Percentiles rank a stretch among this genome's conserved stretches.
Conservation (phyloP, 495 filamentous ascomycete species). For the Xylaria acuta region DNA sequence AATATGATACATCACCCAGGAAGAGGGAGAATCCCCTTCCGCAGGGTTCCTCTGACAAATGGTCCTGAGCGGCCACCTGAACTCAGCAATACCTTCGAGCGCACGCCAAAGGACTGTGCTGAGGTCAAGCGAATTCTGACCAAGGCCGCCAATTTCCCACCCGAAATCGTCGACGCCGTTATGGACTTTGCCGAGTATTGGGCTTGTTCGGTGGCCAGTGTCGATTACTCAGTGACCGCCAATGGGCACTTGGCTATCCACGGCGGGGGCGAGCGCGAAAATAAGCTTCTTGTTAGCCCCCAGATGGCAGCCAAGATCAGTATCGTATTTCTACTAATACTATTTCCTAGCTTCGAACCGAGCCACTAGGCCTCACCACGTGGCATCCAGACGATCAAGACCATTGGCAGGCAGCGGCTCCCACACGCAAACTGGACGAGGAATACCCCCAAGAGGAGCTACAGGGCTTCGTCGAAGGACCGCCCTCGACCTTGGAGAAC, state of each 20-base stretch:
- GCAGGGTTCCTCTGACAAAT: constrained; percentile 22
- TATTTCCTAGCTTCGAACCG: constrained; percentile 46
- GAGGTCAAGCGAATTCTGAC: constrained; percentile 52
- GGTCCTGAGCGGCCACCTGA: constrained; percentile 23
- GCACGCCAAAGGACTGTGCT: constrained; percentile 52
- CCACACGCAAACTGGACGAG: constrained; percentile 32
- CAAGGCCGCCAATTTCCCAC: constrained; percentile 54
- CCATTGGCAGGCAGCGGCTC: constrained; percentile 25
- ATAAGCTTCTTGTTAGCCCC: constrained; percentile 49
- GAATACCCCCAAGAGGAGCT: constrained; percentile 44
- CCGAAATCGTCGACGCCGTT: constrained; percentile 71
- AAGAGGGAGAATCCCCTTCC: constrained; percentile 28
- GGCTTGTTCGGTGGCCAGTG: constrained; percentile 55
- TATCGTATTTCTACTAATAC: constrained; percentile 10
- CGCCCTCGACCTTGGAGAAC: constrained; percentile 41
- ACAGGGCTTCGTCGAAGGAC: constrained; percentile 39
- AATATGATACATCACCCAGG: constrained; percentile 32
- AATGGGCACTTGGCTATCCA: constrained; percentile 24
- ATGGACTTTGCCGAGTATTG: constrained; percentile 76
- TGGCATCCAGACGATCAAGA: constrained; percentile 34
- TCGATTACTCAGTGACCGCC: constrained; percentile 28
- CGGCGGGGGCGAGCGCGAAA: constrained; percentile 34
- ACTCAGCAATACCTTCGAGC: constrained; percentile 32
- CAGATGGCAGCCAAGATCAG: neutral
- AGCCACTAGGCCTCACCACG: constrained; percentile 47